Evolutionary conservation across 441 rosid genomes (phyloP).

Genomic region (Arabidopsis hybrid): DNA sequence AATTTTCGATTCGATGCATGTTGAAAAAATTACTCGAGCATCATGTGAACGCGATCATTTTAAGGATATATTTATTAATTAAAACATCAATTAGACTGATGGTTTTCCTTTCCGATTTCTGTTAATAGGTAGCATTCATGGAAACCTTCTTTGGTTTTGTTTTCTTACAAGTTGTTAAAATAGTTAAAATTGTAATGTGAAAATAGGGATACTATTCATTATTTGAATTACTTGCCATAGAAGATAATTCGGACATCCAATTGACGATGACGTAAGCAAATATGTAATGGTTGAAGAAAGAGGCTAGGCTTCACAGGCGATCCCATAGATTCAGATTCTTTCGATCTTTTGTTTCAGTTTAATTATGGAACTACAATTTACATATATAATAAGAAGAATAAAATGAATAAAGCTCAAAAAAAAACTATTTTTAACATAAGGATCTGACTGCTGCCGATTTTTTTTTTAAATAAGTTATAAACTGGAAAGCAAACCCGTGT

Average conservation of each 20-base stretch:
- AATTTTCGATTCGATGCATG: conserved; percentile 42
- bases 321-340: conserved; percentile 37
- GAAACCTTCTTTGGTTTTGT: neutral
- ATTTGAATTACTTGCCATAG: neutral
- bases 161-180: neutral
- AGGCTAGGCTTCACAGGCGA: conserved; percentile 31
- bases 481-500: conserved; percentile 51
- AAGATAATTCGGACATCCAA: neutral
- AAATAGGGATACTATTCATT: neutral
- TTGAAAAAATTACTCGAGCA: conserved; percentile 14
- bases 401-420: conserved; percentile 12
- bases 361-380: neutral
- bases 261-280: conserved; percentile 24
- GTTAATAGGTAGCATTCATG: conserved; percentile 4
- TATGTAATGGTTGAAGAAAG: conserved; percentile 26
- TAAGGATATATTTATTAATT: neutral
- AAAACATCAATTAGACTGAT: neutral
- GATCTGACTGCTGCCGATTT: conserved; percentile 27
- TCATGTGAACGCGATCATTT: conserved; percentile 28
- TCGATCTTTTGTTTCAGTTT: conserved; percentile 14
- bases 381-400: neutral
- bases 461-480: conserved; percentile 6
- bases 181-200: neutral
- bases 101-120: neutral
- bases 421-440: neutral